Base-by-base conservation (phyloP, 1,284 basidiomycete genomes). In the Singerocomus rubriflavus region DNA sequence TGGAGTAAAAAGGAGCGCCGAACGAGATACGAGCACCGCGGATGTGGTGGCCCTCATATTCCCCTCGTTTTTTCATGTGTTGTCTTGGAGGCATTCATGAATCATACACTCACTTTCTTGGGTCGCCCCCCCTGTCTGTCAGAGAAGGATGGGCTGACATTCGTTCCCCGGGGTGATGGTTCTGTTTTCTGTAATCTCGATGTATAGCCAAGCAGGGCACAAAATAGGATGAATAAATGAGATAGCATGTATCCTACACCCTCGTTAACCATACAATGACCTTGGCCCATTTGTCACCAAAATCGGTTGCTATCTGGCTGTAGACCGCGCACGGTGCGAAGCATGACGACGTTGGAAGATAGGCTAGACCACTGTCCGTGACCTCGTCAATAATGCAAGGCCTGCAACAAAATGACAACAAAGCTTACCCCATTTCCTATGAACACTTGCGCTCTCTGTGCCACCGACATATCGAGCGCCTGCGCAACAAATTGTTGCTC, bases 331-430 rank as follows among this genome's bases (percentile, higher is more conserved):
- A 16, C 48, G 60, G 71, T 74, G 16, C 80, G 72, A 43, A 81
- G 63, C 73, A 80, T 75, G 11, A 74, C 72, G 3, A 78, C 64
- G 48, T 79, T 81, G 7, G 75, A 73, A 12, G 77, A 77, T 56
- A 82, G 55, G 50, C 76, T 80, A 26, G 80, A 82, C 60, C 80
- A 82, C 79, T 80, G 50, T 14, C 37, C 8, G 27, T 9, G 10
- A 14, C 44, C 9, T 7, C 16, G 47, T 52, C 44, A 54, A 33
- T 6, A 17, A 21, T 21, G 21, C 21, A 21, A 21, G 21, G 21
- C 21, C 21, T 21, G 21, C 21, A 21, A 21, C 21, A 21, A 6
- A 34, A 35, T 11, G 2, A 26, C 31, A 5, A 7, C 5, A 16
- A 21, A 25, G 41, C 65, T 47, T 27, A 66, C 66, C 54, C 66